Conservation (phyloP, 495 filamentous ascomycete species). For the Podospora comata region DNA sequence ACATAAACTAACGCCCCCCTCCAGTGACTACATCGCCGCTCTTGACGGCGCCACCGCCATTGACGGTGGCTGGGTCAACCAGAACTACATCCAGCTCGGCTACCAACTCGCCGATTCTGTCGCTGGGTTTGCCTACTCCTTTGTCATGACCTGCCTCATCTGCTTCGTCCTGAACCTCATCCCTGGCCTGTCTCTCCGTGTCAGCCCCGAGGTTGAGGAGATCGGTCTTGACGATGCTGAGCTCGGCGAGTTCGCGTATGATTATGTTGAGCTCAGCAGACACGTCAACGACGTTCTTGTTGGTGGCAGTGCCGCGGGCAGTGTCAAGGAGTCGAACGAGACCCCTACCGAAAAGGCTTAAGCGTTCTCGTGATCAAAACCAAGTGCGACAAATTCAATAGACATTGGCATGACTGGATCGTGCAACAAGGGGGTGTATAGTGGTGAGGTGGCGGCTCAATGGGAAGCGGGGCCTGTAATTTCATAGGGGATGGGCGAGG, state of each 20-base stretch:
- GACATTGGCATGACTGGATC: neutral
- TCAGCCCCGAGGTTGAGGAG: constrained; percentile 80
- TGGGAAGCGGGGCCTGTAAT: neutral
- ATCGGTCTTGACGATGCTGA: constrained; percentile 92
- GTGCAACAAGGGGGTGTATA: neutral
- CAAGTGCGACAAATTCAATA: neutral
- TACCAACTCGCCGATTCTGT: constrained; percentile 90
- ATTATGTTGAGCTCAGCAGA: constrained; percentile 91
- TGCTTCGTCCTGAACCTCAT: constrained; percentile 87
- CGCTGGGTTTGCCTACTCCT: constrained; percentile 85
- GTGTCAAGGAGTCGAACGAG: constrained; percentile 24
- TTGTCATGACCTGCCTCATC: constrained; percentile 83
- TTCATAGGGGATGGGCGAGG: neutral
- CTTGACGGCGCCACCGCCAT: constrained; percentile 75
- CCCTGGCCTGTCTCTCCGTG: constrained; percentile 79
- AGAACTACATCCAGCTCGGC: constrained; percentile 83
- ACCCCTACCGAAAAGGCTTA: neutral
- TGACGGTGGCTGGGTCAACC: constrained; percentile 84
- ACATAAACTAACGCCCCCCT: constrained; percentile 6
- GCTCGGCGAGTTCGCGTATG: constrained; percentile 98
- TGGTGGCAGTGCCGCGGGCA: constrained; percentile 25
- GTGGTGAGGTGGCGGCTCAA: neutral
- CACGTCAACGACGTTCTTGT: constrained; percentile 53
- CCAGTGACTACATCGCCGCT: constrained; percentile 74
- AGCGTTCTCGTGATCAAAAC: neutral